Conservation (phyloP, 2,329 filamentous ascomycete species). For the Alternaria arborescens region DNA sequence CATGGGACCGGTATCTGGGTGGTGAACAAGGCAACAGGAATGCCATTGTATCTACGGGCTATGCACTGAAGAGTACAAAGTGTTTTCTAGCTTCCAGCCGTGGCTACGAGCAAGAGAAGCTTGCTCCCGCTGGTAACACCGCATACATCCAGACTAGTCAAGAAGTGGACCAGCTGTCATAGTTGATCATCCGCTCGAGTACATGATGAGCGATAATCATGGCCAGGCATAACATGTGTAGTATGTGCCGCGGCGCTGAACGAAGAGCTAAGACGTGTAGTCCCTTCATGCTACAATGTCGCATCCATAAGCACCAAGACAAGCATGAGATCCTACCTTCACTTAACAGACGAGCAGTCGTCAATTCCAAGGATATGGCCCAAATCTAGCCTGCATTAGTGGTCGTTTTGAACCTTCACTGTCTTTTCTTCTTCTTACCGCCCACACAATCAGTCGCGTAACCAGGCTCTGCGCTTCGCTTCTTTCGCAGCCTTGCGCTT, state of each 20-base stretch:
- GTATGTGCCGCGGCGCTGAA: constrained; percentile 6
- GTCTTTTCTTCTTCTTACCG: constrained; percentile 40
- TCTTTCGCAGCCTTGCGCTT: constrained; percentile 90
- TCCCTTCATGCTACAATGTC: not conserved
- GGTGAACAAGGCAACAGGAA: constrained; percentile 1
- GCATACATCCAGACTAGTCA: constrained; percentile 14
- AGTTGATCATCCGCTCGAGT: constrained; percentile 6
- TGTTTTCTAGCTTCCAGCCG: constrained; percentile 3
- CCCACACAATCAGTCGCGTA: constrained; percentile 72
- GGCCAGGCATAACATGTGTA: not conserved
- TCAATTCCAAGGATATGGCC: constrained; percentile 11
- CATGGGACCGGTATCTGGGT: not conserved
- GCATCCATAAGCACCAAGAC: constrained; percentile 7
- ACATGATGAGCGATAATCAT: constrained; percentile 1
- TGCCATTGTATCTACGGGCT: constrained; percentile 15
- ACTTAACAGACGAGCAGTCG: constrained; percentile 14
- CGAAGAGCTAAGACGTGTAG: not conserved
- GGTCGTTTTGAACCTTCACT: constrained; percentile 27
- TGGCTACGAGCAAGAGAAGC: constrained; percentile 1
- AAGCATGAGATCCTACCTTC: constrained; percentile 29
- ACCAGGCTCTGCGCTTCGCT: constrained; percentile 91
- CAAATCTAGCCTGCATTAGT: constrained; percentile 41
- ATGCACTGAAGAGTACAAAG: constrained; percentile 7
- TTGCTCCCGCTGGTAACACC: constrained; percentile 6
- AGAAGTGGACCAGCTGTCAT: constrained; percentile 3